phyloP scores from a whole-genome alignment of 106 monocot genomes.

The Apostasia ramifera region DNA sequence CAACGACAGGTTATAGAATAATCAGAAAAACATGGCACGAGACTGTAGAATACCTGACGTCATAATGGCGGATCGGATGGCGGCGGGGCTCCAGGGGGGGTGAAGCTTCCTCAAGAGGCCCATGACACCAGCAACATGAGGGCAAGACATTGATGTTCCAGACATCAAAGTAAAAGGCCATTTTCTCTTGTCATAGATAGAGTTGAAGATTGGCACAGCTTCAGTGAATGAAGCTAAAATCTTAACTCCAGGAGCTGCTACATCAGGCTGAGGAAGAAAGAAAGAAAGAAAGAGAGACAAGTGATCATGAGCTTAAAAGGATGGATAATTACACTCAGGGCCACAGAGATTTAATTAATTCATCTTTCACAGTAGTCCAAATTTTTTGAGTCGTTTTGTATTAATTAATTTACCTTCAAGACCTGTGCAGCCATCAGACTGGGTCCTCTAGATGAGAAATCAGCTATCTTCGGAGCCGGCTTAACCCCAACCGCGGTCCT shows the following conservation, averaged over 20 bases:
- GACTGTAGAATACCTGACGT: conserved; percentile 33
- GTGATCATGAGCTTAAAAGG: too few species aligned
- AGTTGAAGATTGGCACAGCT: background rate
- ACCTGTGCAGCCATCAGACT: conserved; percentile 33
- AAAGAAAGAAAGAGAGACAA: background rate
- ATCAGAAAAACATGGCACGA: too few species aligned
- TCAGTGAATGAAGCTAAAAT: conserved; percentile 17
- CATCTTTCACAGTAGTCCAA: too few species aligned
- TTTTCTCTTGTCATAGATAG: conserved; percentile 14
- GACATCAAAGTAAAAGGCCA: conserved; percentile 39
- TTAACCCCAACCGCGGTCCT: conserved; percentile 18
- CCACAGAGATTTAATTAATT: too few species aligned
- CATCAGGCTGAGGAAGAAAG: conserved; percentile 5
- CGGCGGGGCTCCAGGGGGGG: conserved; percentile 62
- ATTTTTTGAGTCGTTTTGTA: too few species aligned
- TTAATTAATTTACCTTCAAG: conserved; percentile 36
- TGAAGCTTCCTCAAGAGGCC: conserved; percentile 54
- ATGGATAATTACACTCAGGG: too few species aligned
- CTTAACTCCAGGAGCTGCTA: conserved; percentile 24
- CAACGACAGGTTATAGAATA: too few species aligned
- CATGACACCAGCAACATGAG: conserved; percentile 55
- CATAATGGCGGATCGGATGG: conserved; percentile 72
- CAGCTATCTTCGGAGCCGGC: conserved; percentile 46
- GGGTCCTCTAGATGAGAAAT: conserved; percentile 71
- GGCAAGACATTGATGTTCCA: conserved; percentile 83